These are phyloP conservation scores for Aspergillus awamori DNA, from an alignment of 2,329 filamentous ascomycete genomes.

Conservation along the genomic window DNA sequence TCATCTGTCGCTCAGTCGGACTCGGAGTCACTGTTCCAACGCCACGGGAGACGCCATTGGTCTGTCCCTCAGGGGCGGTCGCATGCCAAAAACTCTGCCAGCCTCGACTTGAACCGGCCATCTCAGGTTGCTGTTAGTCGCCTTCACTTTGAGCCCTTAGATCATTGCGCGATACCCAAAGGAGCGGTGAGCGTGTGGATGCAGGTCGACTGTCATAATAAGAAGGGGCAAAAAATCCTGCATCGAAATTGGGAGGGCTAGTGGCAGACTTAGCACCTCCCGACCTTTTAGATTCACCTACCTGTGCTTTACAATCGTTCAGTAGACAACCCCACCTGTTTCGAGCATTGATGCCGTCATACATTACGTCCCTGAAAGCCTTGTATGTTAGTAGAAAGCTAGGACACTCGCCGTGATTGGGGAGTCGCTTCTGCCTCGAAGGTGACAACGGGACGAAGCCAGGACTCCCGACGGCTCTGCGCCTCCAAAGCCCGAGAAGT, in stretches of 20 bases:
- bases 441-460: conserved; percentile 7
- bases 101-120: conserved; percentile 19
- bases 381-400: not conserved
- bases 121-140: conserved; percentile 13
- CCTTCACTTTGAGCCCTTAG: conserved; percentile 15
- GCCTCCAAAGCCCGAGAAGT: conserved; percentile 3
- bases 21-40: conserved; percentile 8
- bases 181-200: conserved; percentile 24
- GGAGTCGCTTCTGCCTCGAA: not conserved
- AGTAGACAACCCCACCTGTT: not conserved
- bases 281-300: conserved; percentile 1
- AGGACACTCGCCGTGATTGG: not conserved
- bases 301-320: conserved; percentile 5
- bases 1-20: conserved; percentile 13
- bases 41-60: conserved; percentile 18
- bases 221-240: conserved; percentile 8
- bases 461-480: conserved; percentile 8
- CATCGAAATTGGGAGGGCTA: conserved; percentile 1
- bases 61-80: conserved; percentile 11
- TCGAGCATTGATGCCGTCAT: not conserved
- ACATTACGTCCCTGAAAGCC: not conserved
- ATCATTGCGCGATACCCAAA: conserved; percentile 13
- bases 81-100: conserved; percentile 19
- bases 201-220: conserved; percentile 5
- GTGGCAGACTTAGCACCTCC: not conserved